Evolutionary conservation across 2,329 filamentous ascomycete genomes (phyloP).

Genomic region (Parastagonospora avenae): DNA sequence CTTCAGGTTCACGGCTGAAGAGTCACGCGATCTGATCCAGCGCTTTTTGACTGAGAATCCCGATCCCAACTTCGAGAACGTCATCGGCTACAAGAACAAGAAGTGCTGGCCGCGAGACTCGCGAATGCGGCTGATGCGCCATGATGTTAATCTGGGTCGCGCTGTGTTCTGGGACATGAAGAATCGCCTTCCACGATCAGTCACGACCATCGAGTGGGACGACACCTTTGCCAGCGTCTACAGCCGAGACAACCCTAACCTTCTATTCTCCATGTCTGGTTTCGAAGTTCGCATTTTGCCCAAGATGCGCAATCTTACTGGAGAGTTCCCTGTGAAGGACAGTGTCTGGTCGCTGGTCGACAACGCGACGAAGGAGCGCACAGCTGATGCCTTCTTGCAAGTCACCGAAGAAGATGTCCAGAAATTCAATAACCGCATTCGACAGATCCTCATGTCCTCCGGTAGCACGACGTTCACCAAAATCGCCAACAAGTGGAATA

Average conservation of each 20-base stretch:
- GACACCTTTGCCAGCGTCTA: slow-evolving; percentile 98
- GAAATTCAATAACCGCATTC: slow-evolving; percentile 98
- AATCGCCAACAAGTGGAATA: slow-evolving; percentile 99
- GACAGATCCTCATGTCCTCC: slow-evolving; percentile 98
- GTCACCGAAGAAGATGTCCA: slow-evolving; percentile 97
- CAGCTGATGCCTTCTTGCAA: slow-evolving; percentile 94
- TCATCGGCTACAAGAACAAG: slow-evolving; percentile 98
- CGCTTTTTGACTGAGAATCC: slow-evolving; percentile 97
- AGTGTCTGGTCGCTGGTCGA: slow-evolving; percentile 98
- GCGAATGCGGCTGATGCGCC: slow-evolving; percentile 96
- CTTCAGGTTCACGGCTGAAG: slow-evolving; percentile 89
- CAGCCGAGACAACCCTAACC: slow-evolving; percentile 94
- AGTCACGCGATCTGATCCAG: slow-evolving; percentile 94
- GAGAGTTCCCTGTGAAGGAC: slow-evolving; percentile 96
- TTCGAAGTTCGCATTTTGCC: slow-evolving; percentile 97
- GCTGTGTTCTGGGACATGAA: slow-evolving; percentile 99
- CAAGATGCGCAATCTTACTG: slow-evolving; percentile 92
- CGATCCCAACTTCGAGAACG: slow-evolving; percentile 98
- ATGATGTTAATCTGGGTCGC: slow-evolving; percentile 95
- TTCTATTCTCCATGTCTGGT: slow-evolving; percentile 96
- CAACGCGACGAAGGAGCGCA: slow-evolving; percentile 95
- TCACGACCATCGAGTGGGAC: slow-evolving; percentile 99
- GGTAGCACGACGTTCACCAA: slow-evolving; percentile 99
- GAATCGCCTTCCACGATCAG: slow-evolving; percentile 89
- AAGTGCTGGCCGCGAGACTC: slow-evolving; percentile 99